Base-by-base conservation (phyloP, 2,329 filamentous ascomycete genomes). In the Allantophomopsis lycopodina region DNA sequence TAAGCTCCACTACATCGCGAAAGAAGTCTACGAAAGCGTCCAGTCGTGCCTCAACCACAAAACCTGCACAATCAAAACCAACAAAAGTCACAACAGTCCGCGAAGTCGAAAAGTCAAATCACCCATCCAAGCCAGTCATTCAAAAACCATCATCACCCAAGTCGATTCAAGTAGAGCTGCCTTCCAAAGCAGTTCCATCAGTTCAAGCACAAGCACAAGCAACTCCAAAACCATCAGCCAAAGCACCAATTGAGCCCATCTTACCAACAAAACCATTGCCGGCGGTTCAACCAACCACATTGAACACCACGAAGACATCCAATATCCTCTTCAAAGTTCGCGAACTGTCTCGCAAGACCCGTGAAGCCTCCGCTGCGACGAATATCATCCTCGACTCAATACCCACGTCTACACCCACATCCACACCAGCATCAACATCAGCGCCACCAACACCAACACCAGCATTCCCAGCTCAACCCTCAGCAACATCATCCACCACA, bases 11-110 rank as follows among this genome's bases (percentile, higher is more conserved):
- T 20, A 49, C 47, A 14, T 48, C 47, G 3, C 42, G 48, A 30
- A 40, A 44, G 16, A 53, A 52, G 39, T 47, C 51, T 3, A 51
- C 51, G 1, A 53, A 49, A 40, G 42, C 39, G 6, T 13, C 35
- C 7, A 16, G 5, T 14, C 23, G 23, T 28, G 6, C 35, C 15
- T 13, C 35, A 18, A 5, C 35, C 6, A 37, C 35, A 8, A 28
- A 14, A 8, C 3, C 35, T 14, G 16, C 43, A 4, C 36, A 42
- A 11, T 23, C 44, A 4, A 49, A 43, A 32, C 20, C 39, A 17
- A 17, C 36, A 2, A 50, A 46, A 38, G 35, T 44, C 17, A 44
- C 35, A 4, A 33, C 34, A 14, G 8, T 28, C 10, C 31, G 12
- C 6, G 34, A 21, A 23, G 30, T 28, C 7, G 16, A 35, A n/a